These are phyloP conservation scores for Meyerozyma athensensis DNA, from an alignment of 1,139 yeast species.

Conservation along the genomic window DNA sequence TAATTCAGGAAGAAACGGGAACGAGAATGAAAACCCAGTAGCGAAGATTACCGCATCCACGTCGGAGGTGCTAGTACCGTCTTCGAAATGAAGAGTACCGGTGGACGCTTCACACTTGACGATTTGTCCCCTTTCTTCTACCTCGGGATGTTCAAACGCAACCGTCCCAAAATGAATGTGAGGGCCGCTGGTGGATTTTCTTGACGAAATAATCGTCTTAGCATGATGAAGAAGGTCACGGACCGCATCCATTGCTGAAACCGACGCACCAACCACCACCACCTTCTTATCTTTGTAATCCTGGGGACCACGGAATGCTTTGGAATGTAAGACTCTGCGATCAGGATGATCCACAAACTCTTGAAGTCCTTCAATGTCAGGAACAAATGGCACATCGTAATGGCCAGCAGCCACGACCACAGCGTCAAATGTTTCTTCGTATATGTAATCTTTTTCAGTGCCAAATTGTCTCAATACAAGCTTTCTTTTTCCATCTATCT, in stretches of 20 bases:
- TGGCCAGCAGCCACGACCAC: conserved; percentile 56
- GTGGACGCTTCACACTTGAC: background rate
- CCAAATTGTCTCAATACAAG: conserved; percentile 8
- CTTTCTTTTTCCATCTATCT: conserved; percentile 7
- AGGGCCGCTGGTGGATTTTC: conserved; percentile 21
- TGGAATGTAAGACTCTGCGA: conserved; percentile 12
- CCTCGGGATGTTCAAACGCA: conserved; percentile 34
- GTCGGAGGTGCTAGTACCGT: conserved; percentile 10
- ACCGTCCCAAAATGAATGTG: conserved; percentile 17
- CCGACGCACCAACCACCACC: conserved; percentile 47
- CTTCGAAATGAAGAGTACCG: background rate
- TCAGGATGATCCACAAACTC: conserved; percentile 1
- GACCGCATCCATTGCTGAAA: conserved; percentile 47
- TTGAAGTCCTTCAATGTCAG: conserved; percentile 17
- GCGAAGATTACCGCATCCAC: conserved; percentile 56
- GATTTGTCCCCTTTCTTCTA: conserved; percentile 11
- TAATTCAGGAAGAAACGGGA: conserved; percentile 36
- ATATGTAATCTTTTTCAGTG: conserved; percentile 10
- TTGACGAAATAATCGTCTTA: conserved; percentile 27
- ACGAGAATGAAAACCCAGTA: conserved; percentile 52
- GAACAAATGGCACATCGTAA: conserved; percentile 41
- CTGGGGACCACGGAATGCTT: conserved; percentile 11
- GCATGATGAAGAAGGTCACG: conserved; percentile 45
- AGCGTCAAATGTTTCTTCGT: conserved; percentile 40
- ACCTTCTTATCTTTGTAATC: conserved; percentile 40